Conservation (phyloP, 805 yeast species). For the Tetrapisispora fleetii region DNA sequence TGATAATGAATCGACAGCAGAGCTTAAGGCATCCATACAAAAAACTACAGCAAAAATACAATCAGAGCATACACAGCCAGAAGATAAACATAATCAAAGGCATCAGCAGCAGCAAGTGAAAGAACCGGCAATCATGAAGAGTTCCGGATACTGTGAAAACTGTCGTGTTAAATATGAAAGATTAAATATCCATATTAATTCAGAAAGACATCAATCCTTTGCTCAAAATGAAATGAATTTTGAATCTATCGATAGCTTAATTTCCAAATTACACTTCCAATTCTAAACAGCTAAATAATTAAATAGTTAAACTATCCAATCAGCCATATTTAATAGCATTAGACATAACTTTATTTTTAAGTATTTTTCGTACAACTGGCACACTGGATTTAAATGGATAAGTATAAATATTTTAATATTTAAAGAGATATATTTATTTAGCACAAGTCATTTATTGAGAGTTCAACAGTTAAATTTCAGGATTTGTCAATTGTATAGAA, state of each 20-base stretch:
- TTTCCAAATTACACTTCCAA: conserved; percentile 33
- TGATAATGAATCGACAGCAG: not conserved
- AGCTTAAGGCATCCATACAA: not conserved
- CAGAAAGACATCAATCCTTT: conserved; percentile 66
- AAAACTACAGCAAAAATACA: no score
- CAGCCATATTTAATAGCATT: not conserved
- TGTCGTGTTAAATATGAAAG: conserved; percentile 77
- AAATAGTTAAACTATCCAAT: not conserved
- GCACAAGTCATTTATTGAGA: not conserved
- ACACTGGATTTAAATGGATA: not conserved
- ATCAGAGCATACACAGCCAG: not conserved
- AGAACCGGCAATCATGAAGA: conserved; percentile 5
- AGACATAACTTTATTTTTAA: not conserved
- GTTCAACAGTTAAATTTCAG: not conserved
- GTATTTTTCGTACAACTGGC: not conserved
- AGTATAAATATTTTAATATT: not conserved
- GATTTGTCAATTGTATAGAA: not conserved
- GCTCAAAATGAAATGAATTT: conserved; percentile 67
- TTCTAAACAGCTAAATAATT: conserved; percentile 9
- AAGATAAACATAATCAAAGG: conserved; percentile 1
- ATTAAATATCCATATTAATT: conserved; percentile 62
- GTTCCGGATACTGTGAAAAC: conserved; percentile 85
- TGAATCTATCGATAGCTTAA: conserved; percentile 64
- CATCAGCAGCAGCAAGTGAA: conserved; percentile 3
- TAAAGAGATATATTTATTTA: not conserved